A percentile compares a stretch with the other conserved stretches of the same genome.
phyloP scores from a whole-genome alignment of 768 basidiomycete genomes.

The Termitomyces eurrhizus region DNA sequence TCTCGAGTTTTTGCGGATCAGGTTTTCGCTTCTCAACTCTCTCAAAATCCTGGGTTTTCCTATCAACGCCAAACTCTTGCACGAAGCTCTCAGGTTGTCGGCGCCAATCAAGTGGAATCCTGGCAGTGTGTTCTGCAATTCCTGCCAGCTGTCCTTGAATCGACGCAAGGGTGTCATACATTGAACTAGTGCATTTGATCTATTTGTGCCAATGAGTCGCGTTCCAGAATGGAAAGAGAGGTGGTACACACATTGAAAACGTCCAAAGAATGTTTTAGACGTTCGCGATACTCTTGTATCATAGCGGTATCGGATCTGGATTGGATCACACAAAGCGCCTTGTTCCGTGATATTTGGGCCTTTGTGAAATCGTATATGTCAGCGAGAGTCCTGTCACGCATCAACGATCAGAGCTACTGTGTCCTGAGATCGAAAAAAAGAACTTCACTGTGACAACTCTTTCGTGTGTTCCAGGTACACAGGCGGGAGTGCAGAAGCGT shows the following conservation, averaged over 20 bases:
- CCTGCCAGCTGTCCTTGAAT: background rate
- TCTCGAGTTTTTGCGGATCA: background rate
- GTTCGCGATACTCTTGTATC: constrained; percentile 4
- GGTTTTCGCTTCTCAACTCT: background rate
- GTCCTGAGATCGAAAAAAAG: background rate
- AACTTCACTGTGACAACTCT: background rate
- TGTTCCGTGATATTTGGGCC: background rate
- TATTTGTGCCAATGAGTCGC: background rate
- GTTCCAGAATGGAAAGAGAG: background rate
- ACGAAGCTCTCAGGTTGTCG: background rate
- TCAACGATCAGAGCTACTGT: background rate
- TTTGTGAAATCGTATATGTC: background rate
- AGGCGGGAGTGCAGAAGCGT: background rate
- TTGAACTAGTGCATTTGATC: background rate
- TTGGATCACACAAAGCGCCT: background rate
- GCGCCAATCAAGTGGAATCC: background rate
- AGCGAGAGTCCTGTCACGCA: background rate
- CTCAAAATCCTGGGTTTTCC: background rate
- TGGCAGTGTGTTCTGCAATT: background rate
- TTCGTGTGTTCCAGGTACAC: background rate
- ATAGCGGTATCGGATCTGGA: background rate
- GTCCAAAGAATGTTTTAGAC: constrained; percentile 1
- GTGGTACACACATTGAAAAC: constrained; percentile 2
- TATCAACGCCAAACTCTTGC: background rate
- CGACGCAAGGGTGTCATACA: background rate